Evolutionary conservation across 2,329 filamentous ascomycete genomes (phyloP).

Genomic region (Paecilomyces variotii): DNA sequence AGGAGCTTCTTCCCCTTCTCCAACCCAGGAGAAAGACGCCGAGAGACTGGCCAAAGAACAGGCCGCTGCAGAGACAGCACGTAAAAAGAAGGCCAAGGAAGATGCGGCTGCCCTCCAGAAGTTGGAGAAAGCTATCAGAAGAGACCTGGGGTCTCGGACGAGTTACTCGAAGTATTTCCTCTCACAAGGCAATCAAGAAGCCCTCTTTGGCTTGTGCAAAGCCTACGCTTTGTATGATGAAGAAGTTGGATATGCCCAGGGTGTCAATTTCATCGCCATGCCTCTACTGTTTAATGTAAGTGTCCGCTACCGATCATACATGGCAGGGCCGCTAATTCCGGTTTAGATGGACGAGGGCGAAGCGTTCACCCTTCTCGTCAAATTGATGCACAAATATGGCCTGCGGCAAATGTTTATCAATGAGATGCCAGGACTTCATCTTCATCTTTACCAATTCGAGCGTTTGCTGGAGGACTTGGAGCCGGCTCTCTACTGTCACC

Average conservation of each 20-base stretch:
- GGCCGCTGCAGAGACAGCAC: constrained; percentile 55
- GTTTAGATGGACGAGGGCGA: constrained; percentile 88
- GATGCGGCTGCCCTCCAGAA: constrained; percentile 66
- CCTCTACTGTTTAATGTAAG: constrained; percentile 86
- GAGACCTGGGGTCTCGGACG: constrained; percentile 83
- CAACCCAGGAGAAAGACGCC: constrained; percentile 50
- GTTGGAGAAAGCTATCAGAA: constrained; percentile 83
- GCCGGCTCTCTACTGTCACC: constrained; percentile 88
- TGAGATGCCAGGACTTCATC: constrained; percentile 93
- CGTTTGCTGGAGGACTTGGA: constrained; percentile 87
- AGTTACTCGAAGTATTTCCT: constrained; percentile 96
- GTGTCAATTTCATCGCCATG: constrained; percentile 98
- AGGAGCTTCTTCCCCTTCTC: constrained; percentile 45
- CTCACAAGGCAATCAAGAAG: constrained; percentile 83
- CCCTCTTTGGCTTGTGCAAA: constrained; percentile 91
- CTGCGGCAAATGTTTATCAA: constrained; percentile 87
- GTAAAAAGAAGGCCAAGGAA: constrained; percentile 70
- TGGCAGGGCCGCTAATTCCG: constrained; percentile 10
- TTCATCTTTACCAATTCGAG: constrained; percentile 91
- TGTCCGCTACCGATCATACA: constrained; percentile 6
- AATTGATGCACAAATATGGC: constrained; percentile 93
- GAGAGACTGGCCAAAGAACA: constrained; percentile 61
- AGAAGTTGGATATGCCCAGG: constrained; percentile 90
- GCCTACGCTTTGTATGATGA: constrained; percentile 95
- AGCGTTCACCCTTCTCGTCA: constrained; percentile 86